Evolutionary conservation across 2,329 filamentous ascomycete species (phyloP).

Genomic region (Chaetomium sp.): DNA sequence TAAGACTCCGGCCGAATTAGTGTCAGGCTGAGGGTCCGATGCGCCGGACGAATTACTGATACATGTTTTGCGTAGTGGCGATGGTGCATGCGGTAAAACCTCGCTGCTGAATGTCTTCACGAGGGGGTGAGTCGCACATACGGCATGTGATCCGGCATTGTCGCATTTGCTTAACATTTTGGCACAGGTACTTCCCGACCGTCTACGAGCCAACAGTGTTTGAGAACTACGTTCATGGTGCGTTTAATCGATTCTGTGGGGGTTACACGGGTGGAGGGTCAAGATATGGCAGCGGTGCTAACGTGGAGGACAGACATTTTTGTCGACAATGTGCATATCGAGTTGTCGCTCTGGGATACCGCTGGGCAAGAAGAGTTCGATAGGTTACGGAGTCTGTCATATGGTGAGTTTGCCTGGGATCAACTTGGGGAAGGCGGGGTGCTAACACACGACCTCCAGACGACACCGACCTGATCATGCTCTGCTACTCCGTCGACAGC

Average conservation of each 20-base stretch:
- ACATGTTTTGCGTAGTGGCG: slow-evolving; percentile 54
- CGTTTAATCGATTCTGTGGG: slow-evolving; percentile 24
- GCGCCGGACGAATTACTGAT: background rate
- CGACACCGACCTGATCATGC: slow-evolving; percentile 96
- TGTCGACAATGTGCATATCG: slow-evolving; percentile 94
- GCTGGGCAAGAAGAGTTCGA: slow-evolving; percentile 99
- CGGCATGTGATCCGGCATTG: background rate
- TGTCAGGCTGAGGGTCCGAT: background rate
- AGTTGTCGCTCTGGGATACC: slow-evolving; percentile 96
- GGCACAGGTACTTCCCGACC: slow-evolving; percentile 83
- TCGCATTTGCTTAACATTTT: slow-evolving; percentile 2
- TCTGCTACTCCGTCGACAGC: slow-evolving; percentile 96
- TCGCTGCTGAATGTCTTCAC: slow-evolving; percentile 97
- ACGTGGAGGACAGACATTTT: slow-evolving; percentile 68
- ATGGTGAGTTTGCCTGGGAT: slow-evolving; percentile 49
- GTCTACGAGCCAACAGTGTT: slow-evolving; percentile 98
- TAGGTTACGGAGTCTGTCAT: slow-evolving; percentile 86
- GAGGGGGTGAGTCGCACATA: slow-evolving; percentile 62
- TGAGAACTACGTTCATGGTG: slow-evolving; percentile 98
- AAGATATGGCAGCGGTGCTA: slow-evolving; percentile 7
- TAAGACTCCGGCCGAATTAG: background rate
- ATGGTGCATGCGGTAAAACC: slow-evolving; percentile 96
- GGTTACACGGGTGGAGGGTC: background rate
- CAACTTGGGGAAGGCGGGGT: background rate
- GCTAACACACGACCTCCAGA: slow-evolving; percentile 33